Evolutionary conservation across 2,329 filamentous ascomycete genomes (phyloP).

Genomic region (Epichloe sp.): DNA sequence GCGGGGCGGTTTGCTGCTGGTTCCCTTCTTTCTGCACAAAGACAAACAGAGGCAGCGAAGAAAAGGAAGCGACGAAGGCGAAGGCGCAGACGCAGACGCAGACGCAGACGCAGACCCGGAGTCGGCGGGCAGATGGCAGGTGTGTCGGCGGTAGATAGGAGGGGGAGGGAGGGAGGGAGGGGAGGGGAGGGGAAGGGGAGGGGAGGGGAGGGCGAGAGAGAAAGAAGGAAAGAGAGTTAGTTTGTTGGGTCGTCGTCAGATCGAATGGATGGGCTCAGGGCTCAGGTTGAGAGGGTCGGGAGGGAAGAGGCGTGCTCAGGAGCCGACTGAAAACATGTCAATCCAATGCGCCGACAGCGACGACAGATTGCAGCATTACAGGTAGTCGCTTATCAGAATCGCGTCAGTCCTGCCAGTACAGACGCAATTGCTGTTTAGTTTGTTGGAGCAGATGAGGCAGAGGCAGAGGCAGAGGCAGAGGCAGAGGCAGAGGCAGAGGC

Average conservation of each 20-base stretch:
- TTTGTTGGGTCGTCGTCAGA: constrained; percentile 4
- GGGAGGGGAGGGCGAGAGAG: background rate
- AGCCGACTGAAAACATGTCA: constrained; percentile 17
- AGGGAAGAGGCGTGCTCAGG: constrained; percentile 13
- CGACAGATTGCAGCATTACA: constrained; percentile 14
- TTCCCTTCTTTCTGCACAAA: background rate
- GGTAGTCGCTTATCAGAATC: constrained; percentile 13
- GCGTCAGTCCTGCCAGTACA: constrained; percentile 9
- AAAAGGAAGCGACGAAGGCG: background rate
- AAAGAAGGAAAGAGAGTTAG: background rate
- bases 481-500: background rate
- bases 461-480: background rate
- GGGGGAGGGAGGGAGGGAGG: background rate
- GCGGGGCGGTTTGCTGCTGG: constrained; percentile 10
- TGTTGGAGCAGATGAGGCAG: constrained; percentile 1
- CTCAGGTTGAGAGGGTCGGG: constrained; percentile 7
- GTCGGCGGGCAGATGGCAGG: background rate
- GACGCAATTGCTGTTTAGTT: constrained; percentile 14
- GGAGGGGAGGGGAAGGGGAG: background rate
- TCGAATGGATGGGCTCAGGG: constrained; percentile 8
- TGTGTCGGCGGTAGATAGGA: background rate
- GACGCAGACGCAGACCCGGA: background rate
- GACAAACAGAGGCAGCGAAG: background rate
- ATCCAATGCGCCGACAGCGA: constrained; percentile 10
- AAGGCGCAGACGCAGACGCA: background rate